Base-by-base conservation (phyloP, 306 rosid genomes). In the Begonia masoniana region DNA sequence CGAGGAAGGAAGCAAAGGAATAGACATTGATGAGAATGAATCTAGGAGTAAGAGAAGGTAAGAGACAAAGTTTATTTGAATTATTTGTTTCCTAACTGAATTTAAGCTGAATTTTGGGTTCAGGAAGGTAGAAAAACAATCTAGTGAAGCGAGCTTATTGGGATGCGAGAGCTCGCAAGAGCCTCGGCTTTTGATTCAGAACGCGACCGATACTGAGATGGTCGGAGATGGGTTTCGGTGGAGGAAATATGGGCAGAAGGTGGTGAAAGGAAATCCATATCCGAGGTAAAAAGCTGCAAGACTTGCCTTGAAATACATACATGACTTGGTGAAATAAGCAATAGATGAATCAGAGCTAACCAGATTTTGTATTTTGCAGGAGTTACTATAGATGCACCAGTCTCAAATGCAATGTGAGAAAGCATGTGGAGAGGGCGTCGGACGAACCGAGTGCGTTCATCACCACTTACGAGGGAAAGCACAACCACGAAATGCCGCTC, bases 201-300 rank as follows among this genome's bases (percentile, higher is more conserved):
- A 69, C 57, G 67, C 78, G 13, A 61, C 58, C 1, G 88, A 83
- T 67, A 63, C 81, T 26, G 94, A 83, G 58, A 65, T 81, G 15
- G 48, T 78, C 2, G 81, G 84, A 41, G 95, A 91, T 63, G 94
- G 96, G 49, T 79, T 81, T 64, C 96, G 94, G 60, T 91, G 99
- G 99, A 86, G 96, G 71, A 91, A 91, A 77, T 91, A 91, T 67
- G 99, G 99, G 10, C 96, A 91, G 81, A 91, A 91, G 57, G 88
- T 91, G 67, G 96, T 86, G 26, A 83, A 91, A 77, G 96, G 96
- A 12, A 91, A 81, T 75, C 86, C 94, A 69, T 74, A 77, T 70
- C 94, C 93, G 68, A 82, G 96, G 94, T 86, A 63, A 49, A 42
- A 47, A 52, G 13, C 56, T 75, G 59, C 55, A 42, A 46, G 39